Percentiles rank a stretch among this genome's conserved stretches.
Conservation (phyloP, 345 rosid genomes). For the Eucalyptus guilfoylei region DNA sequence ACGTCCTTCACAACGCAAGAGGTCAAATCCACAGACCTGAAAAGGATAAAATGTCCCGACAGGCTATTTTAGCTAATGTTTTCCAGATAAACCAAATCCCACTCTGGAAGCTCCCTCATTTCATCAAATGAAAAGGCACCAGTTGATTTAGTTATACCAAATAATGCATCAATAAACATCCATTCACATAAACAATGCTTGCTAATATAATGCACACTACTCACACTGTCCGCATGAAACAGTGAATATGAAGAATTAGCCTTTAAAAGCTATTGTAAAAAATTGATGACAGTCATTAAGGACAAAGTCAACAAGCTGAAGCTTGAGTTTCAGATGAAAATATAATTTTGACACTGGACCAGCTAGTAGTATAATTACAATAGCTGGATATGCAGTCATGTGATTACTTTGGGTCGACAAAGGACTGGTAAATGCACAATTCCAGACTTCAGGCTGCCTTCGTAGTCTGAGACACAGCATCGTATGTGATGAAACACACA, state of each 20-base stretch:
- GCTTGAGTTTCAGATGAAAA: neutral
- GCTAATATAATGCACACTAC: neutral
- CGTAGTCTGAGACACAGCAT: neutral
- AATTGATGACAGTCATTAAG: neutral
- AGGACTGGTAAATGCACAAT: neutral
- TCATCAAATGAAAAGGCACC: neutral
- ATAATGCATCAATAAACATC: neutral
- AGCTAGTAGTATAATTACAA: neutral
- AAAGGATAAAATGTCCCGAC: neutral
- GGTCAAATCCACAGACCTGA: conserved; percentile 99
- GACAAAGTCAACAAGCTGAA: neutral
- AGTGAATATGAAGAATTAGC: neutral
- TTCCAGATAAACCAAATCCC: neutral
- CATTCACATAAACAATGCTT: neutral
- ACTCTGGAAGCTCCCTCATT: neutral
- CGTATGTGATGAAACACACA: neutral
- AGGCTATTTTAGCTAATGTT: neutral
- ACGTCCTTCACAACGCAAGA: conserved; percentile 90
- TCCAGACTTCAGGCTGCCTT: neutral
- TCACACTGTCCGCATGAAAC: neutral
- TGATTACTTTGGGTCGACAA: neutral
- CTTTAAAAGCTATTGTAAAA: neutral
- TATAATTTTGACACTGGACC: neutral
- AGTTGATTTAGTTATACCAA: neutral
- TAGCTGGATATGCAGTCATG: neutral